Conservation (phyloP, 371 early-diverging fungal genomes). For the Syncephalis plumigaleata region DNA sequence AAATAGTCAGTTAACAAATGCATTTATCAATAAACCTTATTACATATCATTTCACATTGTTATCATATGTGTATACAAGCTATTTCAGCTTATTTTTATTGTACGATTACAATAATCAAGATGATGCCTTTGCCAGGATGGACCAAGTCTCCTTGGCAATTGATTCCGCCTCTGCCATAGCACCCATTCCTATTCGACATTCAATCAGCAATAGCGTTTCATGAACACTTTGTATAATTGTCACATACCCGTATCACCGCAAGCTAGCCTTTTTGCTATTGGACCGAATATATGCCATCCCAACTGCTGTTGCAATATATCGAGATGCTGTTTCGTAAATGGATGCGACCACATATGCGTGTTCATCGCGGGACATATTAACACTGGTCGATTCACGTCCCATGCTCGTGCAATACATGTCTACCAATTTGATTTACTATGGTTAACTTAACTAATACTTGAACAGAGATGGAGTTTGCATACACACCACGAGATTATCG, state of each 20-base stretch:
- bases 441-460: too few species aligned
- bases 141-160: slow-evolving; percentile 5
- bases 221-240: background rate
- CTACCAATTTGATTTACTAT: too few species aligned
- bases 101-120: too few species aligned
- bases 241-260: slow-evolving; percentile 71
- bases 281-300: slow-evolving; percentile 52
- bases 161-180: slow-evolving; percentile 13
- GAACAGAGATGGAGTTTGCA: background rate
- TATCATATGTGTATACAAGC: too few species aligned
- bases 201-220: too few species aligned
- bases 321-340: slow-evolving; percentile 58
- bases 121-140: too few species aligned
- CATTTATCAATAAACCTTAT: too few species aligned
- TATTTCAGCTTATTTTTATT: too few species aligned
- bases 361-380: slow-evolving; percentile 94
- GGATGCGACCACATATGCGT: slow-evolving; percentile 95
- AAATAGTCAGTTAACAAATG: too few species aligned
- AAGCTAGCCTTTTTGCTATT: slow-evolving; percentile 72
- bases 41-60: too few species aligned
- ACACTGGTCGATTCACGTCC: slow-evolving; percentile 47
- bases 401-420: slow-evolving; percentile 88
- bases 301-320: slow-evolving; percentile 23
- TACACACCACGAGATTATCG: slow-evolving; percentile 74
- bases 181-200: slow-evolving; percentile 18